phyloP scores from a whole-genome alignment of 495 filamentous ascomycete species.

The Aspergillus homomorphus region DNA sequence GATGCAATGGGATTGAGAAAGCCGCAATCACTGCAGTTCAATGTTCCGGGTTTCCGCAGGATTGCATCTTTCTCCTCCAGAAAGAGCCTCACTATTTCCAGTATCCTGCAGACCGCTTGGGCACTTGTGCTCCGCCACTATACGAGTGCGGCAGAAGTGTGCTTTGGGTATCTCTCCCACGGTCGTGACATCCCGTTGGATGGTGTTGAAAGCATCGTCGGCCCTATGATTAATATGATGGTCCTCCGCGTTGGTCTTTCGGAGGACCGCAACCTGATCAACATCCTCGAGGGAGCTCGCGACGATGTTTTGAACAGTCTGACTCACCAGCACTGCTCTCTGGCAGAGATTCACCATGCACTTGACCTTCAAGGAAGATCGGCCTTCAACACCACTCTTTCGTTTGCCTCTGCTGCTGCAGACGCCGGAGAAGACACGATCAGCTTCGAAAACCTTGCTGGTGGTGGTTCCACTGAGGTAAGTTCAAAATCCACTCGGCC shows the following conservation, averaged over 20 bases:
- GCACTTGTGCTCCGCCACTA: conserved; percentile 5
- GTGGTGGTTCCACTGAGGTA: neutral
- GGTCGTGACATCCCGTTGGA: neutral
- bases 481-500: neutral
- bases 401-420: neutral
- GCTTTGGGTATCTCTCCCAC: conserved; percentile 3
- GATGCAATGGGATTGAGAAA: too few species aligned
- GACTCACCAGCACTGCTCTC: neutral
- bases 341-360: neutral
- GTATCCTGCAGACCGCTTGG: conserved; percentile 3
- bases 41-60: too few species aligned
- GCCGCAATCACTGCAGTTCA: too few species aligned
- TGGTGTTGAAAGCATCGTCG: neutral
- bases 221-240: neutral
- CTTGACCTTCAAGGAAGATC: neutral
- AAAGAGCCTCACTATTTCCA: neutral
- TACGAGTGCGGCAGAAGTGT: neutral
- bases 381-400: neutral
- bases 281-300: neutral
- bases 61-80: too few species aligned
- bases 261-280: neutral
- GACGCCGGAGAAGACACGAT: neutral
- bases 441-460: neutral
- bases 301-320: neutral
- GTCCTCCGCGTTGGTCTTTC: neutral